Percentiles rank a stretch among this genome's conserved stretches.
Conservation (phyloP, 805 yeast genomes). For the Starmerella khaoyaiensis region DNA sequence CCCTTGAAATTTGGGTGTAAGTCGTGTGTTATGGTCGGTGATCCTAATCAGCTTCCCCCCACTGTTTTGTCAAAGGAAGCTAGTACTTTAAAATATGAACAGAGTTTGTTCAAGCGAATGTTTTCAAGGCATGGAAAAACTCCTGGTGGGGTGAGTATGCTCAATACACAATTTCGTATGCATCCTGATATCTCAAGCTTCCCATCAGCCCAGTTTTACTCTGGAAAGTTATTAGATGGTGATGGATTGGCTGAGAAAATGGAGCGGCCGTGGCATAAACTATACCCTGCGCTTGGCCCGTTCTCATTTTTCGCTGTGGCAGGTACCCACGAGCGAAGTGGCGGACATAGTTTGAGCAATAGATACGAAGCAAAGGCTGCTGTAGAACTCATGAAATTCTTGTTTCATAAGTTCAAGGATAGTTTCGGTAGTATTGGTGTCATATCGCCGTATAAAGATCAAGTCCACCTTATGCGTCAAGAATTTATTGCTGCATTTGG, state of each 20-base stretch:
- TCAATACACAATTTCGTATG: slow-evolving; percentile 95
- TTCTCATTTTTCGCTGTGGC: slow-evolving; percentile 62
- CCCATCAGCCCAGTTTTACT: slow-evolving; percentile 75
- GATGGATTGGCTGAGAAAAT: slow-evolving; percentile 51
- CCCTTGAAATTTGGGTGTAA: slow-evolving; percentile 86
- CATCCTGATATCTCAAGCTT: slow-evolving; percentile 81
- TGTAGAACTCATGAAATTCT: slow-evolving; percentile 45
- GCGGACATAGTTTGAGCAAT: slow-evolving; percentile 51
- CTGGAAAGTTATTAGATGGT: slow-evolving; percentile 64
- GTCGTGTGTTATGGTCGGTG: slow-evolving; percentile 94
- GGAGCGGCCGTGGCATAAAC: slow-evolving; percentile 60
- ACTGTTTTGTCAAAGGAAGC: slow-evolving; percentile 88
- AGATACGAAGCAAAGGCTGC: slow-evolving; percentile 60
- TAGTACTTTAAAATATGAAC: slow-evolving; percentile 66
- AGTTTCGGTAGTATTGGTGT: slow-evolving; percentile 64
- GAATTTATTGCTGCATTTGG: slow-evolving; percentile 54
- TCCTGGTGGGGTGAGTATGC: slow-evolving; percentile 38
- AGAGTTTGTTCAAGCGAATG: slow-evolving; percentile 88
- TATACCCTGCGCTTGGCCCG: slow-evolving; percentile 43
- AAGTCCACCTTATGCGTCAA: slow-evolving; percentile 46
- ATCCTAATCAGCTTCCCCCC: slow-evolving; percentile 95
- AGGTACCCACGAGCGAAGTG: slow-evolving; percentile 45
- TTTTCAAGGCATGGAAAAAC: slow-evolving; percentile 48
- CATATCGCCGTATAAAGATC: slow-evolving; percentile 91
- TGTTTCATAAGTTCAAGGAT: slow-evolving; percentile 35